A percentile compares a stretch with the other conserved stretches of the same genome.
phyloP scores from a whole-genome alignment of 257 asterid genomes.

The Cynanchum wilfordii region DNA sequence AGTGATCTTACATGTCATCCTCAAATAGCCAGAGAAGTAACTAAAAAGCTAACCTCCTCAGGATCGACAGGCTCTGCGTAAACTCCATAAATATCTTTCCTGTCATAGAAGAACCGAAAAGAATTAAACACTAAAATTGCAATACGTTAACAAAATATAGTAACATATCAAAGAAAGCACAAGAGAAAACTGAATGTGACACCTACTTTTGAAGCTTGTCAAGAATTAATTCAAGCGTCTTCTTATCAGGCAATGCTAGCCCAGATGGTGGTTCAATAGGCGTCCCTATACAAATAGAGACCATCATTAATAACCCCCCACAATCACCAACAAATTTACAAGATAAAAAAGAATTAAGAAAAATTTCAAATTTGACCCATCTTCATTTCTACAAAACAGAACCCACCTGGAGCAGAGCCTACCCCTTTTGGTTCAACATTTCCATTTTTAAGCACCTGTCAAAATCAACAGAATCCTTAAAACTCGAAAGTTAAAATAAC shows the following conservation, averaged over 20 bases:
- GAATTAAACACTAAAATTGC: conserved; percentile 23
- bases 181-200: not conserved
- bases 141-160: not conserved
- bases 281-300: conserved; percentile 43
- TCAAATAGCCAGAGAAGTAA: conserved; percentile 7
- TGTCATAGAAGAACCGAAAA: conserved; percentile 38
- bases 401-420: conserved; percentile 65
- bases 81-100: conserved; percentile 94
- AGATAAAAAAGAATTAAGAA: not conserved
- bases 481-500: conserved; percentile 10
- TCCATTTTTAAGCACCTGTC: conserved; percentile 51
- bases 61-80: conserved; percentile 99
- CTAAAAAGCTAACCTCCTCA: conserved; percentile 59
- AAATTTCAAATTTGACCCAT: not conserved
- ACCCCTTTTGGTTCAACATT: conserved; percentile 41
- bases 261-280: conserved; percentile 43
- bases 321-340: conserved; percentile 1
- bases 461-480: conserved; percentile 36
- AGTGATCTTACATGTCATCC: conserved; percentile 13
- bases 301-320: not conserved
- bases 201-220: conserved; percentile 96
- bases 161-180: conserved; percentile 6
- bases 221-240: conserved; percentile 66
- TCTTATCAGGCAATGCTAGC: conserved; percentile 73
- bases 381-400: not conserved